Evolutionary conservation across 768 basidiomycete species (phyloP).

Genomic region (Erythrobasidium yunnanense): DNA sequence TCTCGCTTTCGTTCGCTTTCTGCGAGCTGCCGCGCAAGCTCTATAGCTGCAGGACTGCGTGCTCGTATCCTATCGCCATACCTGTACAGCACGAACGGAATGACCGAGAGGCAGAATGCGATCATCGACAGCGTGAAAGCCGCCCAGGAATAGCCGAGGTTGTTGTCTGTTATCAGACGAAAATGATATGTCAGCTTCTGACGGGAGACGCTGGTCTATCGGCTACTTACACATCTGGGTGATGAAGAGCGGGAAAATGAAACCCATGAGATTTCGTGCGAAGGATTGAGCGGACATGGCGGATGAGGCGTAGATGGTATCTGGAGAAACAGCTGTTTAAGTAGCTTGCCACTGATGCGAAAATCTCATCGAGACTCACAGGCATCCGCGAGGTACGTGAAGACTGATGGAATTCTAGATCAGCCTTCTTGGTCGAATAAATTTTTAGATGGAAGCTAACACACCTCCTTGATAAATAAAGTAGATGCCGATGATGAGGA

Average conservation of each 20-base stretch:
- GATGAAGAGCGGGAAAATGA: constrained; percentile 21
- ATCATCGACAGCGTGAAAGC: constrained; percentile 14
- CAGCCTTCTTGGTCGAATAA: neutral
- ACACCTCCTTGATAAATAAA: constrained; percentile 23
- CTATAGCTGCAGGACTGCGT: constrained; percentile 15
- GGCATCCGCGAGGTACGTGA: constrained; percentile 21
- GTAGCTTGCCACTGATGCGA: neutral
- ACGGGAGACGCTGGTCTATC: neutral
- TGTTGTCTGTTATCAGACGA: constrained; percentile 4
- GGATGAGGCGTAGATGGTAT: constrained; percentile 16
- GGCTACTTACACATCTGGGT: constrained; percentile 18
- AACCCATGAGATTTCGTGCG: constrained; percentile 24
- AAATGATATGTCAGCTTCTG: neutral
- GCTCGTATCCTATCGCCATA: constrained; percentile 14
- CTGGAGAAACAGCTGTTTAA: neutral
- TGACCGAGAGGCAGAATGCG: constrained; percentile 10
- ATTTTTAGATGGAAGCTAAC: neutral
- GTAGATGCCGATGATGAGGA: constrained; percentile 25
- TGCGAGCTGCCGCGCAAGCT: constrained; percentile 6
- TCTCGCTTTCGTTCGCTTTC: constrained; percentile 6
- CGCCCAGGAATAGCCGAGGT: constrained; percentile 22
- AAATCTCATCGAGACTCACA: neutral
- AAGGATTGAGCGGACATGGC: constrained; percentile 23
- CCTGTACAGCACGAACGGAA: constrained; percentile 20
- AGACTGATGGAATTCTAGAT: neutral